Base-by-base conservation (phyloP, 2,329 filamentous ascomycete species). In the Epichloe brachyelytri region DNA sequence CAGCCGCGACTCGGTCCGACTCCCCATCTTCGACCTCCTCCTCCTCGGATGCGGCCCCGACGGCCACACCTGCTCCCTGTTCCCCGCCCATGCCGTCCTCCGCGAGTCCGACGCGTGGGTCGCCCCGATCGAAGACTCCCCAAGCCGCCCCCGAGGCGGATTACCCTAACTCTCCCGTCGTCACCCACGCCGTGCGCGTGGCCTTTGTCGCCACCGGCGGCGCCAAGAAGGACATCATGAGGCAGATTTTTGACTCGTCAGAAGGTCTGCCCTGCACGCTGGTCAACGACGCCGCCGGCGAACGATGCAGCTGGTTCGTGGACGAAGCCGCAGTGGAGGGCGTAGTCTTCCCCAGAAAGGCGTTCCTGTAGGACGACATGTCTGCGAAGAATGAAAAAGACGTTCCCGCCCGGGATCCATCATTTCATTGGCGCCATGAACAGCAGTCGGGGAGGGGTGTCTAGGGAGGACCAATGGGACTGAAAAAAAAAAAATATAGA, bases 31-130 rank as follows among this genome's bases (percentile, higher is more conserved):
- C 68, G 93, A 98, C 67, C 79, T 98, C 49, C 76, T 98, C 51
- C 80, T 98, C 41, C 82, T 98, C 41, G 93, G 93, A 61, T 95
- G 88, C 66, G 93, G 93, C 0, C 91, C 93, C 14, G 93, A 97
- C 67, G 93, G 93, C 49, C 93, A 98, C 73, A 97, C 93, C 36
- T 97, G 93, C 82, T 93, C 86, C 60, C 75, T 98, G 49, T 98
- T 98, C 75, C 93, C 93, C 5, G 85, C 85, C 51, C 91, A 96
- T 65, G 79, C 84, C 53, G 78, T 97, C 50, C 78, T 97, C 58
- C 82, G 89, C 57, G 91, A 97, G 72, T 80, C 80, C 37, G 84
- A 83, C 61, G 88, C 91, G 50, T 98, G 93, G 93, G 88, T 97
- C 43, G 85, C 90, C 14, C 80, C 88, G 44, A 94, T 96, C 63